Base-by-base conservation (phyloP, 1,284 basidiomycete species). In the Irpex sp. region DNA sequence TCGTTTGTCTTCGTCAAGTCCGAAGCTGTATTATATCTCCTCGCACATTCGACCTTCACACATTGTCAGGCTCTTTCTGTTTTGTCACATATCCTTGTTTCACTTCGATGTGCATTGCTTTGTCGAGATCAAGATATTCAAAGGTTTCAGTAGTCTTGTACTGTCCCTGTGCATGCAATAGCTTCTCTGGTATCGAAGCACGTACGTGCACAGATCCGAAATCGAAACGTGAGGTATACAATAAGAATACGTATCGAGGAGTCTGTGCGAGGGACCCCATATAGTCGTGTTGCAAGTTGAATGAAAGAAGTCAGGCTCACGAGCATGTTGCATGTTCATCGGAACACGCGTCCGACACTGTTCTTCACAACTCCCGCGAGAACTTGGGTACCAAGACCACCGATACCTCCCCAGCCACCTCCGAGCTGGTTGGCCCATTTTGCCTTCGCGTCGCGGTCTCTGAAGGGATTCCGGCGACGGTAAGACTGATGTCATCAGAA, bases 371-470 rank as follows among this genome's bases (percentile, higher is more conserved):
- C 86, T 7, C 92, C 87, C 2, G 88, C 86, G 36, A 95, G 74
- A 39, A 97, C 76, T 70, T 92, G 90, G 7, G 92, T 89, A 2
- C 93, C 91, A 57, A 95, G 75, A 0, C 92, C 88, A 50, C 90
- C 88, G 65, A 93, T 72, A 43, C 87, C 87, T 67, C 76, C 77
- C 84, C 90, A 92, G 39, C 80, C 82, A 1, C 85, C 83, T 15
- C 84, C 83, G 13, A 91, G 80, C 55, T 79, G 82, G 66, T 83
- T 87, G 1, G 92, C 92, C 92, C 91, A 95, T 62, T 87, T 85
- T 71, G 87, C 83, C 74, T 95, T 95, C 36, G 93, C 90, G 70
- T 97, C 94, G 59, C 93, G 85, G 73, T 97, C 94, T 35, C 94
- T 95, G 71, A 13, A 46, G 46, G 6, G 43, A 55, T 35, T 13